A percentile compares a stretch with the other conserved stretches of the same genome.
Evolutionary conservation across 1,284 basidiomycete genomes (phyloP).

Genomic region (Chalciporus piperatoides): DNA sequence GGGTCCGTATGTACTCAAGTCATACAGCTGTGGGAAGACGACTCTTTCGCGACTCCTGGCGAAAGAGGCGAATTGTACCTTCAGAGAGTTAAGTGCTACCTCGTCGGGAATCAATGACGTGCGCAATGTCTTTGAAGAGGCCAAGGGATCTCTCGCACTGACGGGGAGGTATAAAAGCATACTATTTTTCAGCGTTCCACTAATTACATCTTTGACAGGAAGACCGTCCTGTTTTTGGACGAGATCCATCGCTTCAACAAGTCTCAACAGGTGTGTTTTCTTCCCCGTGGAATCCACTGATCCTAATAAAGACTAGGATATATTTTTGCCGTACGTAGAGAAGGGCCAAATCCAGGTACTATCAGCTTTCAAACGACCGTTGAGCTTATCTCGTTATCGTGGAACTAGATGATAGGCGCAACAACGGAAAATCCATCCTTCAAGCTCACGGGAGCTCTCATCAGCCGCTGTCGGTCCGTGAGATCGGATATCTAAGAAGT

Average conservation of each 20-base stretch:
- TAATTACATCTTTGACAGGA: slow-evolving; percentile 34
- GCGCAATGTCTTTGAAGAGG: slow-evolving; percentile 78
- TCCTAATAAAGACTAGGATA: slow-evolving; percentile 44
- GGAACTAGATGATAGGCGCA: slow-evolving; percentile 71
- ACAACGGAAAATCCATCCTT: slow-evolving; percentile 95
- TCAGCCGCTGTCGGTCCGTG: slow-evolving; percentile 76
- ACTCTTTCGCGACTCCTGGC: slow-evolving; percentile 75
- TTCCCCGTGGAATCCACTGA: not conserved
- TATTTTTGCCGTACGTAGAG: slow-evolving; percentile 80
- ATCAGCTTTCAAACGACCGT: not conserved
- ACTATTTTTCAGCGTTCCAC: not conserved
- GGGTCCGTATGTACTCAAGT: not conserved
- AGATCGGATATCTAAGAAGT: not conserved
- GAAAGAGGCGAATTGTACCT: slow-evolving; percentile 53
- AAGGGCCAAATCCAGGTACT: slow-evolving; percentile 69
- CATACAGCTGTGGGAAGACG: slow-evolving; percentile 67
- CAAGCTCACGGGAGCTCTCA: slow-evolving; percentile 71
- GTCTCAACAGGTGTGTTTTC: slow-evolving; percentile 63
- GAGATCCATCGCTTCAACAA: slow-evolving; percentile 90
- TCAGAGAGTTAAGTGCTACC: slow-evolving; percentile 77
- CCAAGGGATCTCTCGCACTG: slow-evolving; percentile 65
- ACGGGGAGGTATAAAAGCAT: slow-evolving; percentile 51
- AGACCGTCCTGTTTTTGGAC: slow-evolving; percentile 77
- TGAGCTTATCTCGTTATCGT: slow-evolving; percentile 12
- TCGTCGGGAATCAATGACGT: slow-evolving; percentile 76